A percentile compares a stretch with the other conserved stretches of the same genome.
These are phyloP conservation scores for Suillus lakei DNA, from an alignment of 768 basidiomycete genomes.

Conservation along the genomic window DNA sequence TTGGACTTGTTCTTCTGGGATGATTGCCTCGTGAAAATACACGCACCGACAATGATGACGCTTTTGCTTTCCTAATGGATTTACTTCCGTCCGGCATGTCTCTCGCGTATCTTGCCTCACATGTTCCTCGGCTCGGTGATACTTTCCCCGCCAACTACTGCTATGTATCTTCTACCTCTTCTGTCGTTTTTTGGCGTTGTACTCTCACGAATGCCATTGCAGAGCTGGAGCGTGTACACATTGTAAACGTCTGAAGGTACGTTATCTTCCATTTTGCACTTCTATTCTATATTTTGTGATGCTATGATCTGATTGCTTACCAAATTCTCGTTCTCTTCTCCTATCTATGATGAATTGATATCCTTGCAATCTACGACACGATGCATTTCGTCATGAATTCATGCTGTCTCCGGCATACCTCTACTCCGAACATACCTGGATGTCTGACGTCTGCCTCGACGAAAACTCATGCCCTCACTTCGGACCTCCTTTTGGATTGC, in stretches of 20 bases:
- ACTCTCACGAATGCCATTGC: conserved; percentile 17
- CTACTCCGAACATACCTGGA: conserved; percentile 23
- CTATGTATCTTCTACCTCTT: conserved; percentile 9
- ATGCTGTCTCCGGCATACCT: conserved; percentile 19
- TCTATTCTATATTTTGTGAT: not conserved
- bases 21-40: conserved; percentile 14
- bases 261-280: conserved; percentile 29
- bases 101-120: conserved; percentile 2
- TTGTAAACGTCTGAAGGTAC: conserved; percentile 87
- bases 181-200: conserved; percentile 11
- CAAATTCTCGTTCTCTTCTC: conserved; percentile 17
- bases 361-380: conserved; percentile 15
- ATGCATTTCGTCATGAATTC: conserved; percentile 20
- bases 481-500: not conserved
- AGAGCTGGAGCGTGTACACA: conserved; percentile 85
- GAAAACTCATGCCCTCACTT: conserved; percentile 6
- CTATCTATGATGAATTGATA: conserved; percentile 17
- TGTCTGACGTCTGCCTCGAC: conserved; percentile 10
- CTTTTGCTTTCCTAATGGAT: conserved; percentile 7
- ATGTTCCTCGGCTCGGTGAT: conserved; percentile 19
- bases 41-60: conserved; percentile 2
- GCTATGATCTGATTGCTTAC: conserved; percentile 24
- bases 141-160: conserved; percentile 15
- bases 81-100: conserved; percentile 2
- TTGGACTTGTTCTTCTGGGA: not conserved